phyloP scores from a whole-genome alignment of 2,329 filamentous ascomycete species.

The Colletotrichum karsti region DNA sequence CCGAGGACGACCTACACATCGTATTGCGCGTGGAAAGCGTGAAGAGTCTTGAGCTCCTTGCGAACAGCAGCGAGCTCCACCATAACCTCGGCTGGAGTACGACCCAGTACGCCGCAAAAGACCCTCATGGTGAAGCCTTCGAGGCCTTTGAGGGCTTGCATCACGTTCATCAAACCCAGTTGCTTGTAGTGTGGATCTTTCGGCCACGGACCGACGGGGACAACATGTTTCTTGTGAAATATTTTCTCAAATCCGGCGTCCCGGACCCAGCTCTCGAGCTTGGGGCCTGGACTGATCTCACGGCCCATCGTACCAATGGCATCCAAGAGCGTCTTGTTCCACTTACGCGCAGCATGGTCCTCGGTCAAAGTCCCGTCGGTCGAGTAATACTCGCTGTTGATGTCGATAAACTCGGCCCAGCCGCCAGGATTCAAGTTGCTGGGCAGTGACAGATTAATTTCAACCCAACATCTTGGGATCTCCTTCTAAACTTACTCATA shows the following conservation, averaged over 20 bases:
- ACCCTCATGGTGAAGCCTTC: conserved; percentile 35
- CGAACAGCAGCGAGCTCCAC: conserved; percentile 37
- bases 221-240: conserved; percentile 32
- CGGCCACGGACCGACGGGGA: not conserved
- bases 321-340: conserved; percentile 32
- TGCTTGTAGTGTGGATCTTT: not conserved
- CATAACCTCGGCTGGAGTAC: conserved; percentile 35
- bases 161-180: conserved; percentile 28
- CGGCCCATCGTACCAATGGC: conserved; percentile 31
- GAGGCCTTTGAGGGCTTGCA: conserved; percentile 30
- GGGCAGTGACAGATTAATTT: not conserved
- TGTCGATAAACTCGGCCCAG: conserved; percentile 30
- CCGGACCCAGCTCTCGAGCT: conserved; percentile 35
- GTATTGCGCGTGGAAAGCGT: conserved; percentile 21
- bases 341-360: conserved; percentile 29
- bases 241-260: conserved; percentile 46
- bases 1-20: conserved; percentile 28
- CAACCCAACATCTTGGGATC: not conserved
- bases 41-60: conserved; percentile 35
- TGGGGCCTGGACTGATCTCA: conserved; percentile 33
- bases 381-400: conserved; percentile 33
- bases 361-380: conserved; percentile 37
- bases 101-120: conserved; percentile 40
- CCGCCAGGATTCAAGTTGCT: conserved; percentile 37
- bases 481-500: conserved; percentile 30